These are phyloP conservation scores for Fistulina hepatica DNA, from an alignment of 1,284 basidiomycete species.

Conservation along the genomic window DNA sequence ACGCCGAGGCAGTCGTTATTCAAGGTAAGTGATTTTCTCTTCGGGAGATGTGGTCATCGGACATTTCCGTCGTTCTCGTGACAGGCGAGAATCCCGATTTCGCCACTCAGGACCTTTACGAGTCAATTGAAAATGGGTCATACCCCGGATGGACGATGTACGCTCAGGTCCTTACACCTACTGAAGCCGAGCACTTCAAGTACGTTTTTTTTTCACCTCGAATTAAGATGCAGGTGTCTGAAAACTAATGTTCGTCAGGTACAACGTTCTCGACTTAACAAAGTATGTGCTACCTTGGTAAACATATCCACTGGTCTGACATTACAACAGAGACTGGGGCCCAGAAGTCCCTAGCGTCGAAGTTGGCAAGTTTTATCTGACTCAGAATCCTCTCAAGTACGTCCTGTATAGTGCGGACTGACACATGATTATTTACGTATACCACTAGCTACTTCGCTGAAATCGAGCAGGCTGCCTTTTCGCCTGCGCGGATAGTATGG, in stretches of 20 bases:
- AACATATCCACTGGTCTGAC: not conserved
- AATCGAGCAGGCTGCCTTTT: conserved; percentile 79
- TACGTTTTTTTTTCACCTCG: not conserved
- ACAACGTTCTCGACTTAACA: conserved; percentile 84
- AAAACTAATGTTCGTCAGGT: conserved; percentile 43
- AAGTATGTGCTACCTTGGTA: conserved; percentile 30
- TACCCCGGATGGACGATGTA: conserved; percentile 26
- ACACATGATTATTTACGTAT: not conserved
- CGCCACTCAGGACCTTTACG: conserved; percentile 46
- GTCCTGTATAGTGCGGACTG: conserved; percentile 1
- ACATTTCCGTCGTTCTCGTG: not conserved
- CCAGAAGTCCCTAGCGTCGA: conserved; percentile 78
- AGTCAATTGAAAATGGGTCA: conserved; percentile 25
- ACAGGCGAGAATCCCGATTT: conserved; percentile 50
- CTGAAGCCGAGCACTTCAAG: conserved; percentile 26
- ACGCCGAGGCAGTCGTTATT: not conserved
- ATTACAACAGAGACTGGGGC: conserved; percentile 46
- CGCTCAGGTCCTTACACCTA: conserved; percentile 23
- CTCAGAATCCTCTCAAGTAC: conserved; percentile 33
- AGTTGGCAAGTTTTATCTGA: conserved; percentile 77
- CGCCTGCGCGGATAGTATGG: conserved; percentile 76
- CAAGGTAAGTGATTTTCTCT: conserved; percentile 39
- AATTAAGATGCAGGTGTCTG: not conserved
- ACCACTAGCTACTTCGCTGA: conserved; percentile 59
- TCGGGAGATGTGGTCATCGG: conserved; percentile 65